Evolutionary conservation across 176 grass and related monocot genomes (phyloP).

Genomic region (Tillandsia fasciculata): DNA sequence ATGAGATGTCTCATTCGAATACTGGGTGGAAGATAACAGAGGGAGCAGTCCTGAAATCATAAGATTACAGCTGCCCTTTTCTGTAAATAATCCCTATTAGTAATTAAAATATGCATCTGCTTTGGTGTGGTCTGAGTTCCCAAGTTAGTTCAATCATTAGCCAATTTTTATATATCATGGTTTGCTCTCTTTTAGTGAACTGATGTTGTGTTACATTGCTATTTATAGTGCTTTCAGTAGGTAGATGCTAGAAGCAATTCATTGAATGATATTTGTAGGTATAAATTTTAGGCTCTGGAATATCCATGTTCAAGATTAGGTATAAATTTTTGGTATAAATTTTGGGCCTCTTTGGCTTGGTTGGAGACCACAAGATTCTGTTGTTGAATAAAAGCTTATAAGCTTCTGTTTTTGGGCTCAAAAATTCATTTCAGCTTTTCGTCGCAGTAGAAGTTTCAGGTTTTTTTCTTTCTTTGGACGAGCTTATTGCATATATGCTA

Average conservation of each 20-base stretch:
- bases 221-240: not conserved
- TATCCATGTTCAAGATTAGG: too few species aligned
- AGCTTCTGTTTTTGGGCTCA: too few species aligned
- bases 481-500: too few species aligned
- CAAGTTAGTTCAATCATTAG: not conserved
- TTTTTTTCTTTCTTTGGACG: too few species aligned
- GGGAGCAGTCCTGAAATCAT: slow-evolving; percentile 67
- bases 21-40: slow-evolving; percentile 85
- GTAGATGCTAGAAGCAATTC: not conserved
- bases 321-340: too few species aligned
- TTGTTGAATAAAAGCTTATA: too few species aligned
- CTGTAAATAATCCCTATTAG: slow-evolving; percentile 13
- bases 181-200: not conserved
- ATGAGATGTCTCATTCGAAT: slow-evolving; percentile 48
- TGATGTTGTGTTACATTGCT: not conserved
- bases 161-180: not conserved
- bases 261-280: not conserved
- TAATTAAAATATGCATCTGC: not conserved
- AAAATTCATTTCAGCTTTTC: too few species aligned
- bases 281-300: not conserved
- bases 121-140: not conserved
- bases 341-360: too few species aligned
- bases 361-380: too few species aligned
- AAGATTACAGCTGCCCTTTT: slow-evolving; percentile 2
- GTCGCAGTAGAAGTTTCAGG: too few species aligned